These are phyloP conservation scores for Brettanomyces nanus DNA, from an alignment of 805 yeast genomes.

Conservation along the genomic window DNA sequence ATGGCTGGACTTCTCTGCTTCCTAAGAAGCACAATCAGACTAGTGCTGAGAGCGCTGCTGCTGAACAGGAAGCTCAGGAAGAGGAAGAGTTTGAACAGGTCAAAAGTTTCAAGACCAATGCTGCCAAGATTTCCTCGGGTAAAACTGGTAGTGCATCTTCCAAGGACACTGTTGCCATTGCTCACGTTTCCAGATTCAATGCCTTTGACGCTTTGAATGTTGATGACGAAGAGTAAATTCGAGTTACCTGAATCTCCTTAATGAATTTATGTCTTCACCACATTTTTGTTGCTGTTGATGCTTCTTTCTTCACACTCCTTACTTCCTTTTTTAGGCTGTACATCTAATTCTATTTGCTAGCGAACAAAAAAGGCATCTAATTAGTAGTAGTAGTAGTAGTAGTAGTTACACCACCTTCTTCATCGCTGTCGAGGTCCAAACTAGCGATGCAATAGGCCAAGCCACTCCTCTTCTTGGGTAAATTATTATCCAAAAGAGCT, in stretches of 20 bases:
- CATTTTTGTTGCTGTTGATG: too few relatives aligned
- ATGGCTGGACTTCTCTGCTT: constrained; percentile 72
- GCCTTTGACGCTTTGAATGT: constrained; percentile 73
- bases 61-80: constrained; percentile 38
- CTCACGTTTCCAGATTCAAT: constrained; percentile 59
- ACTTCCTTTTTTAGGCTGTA: neutral
- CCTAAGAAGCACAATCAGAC: constrained; percentile 22
- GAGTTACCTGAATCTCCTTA: too few relatives aligned
- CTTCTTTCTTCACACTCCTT: too few relatives aligned
- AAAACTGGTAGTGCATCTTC: constrained; percentile 56
- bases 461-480: constrained; percentile 7
- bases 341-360: neutral
- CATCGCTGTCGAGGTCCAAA: constrained; percentile 6
- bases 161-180: constrained; percentile 62
- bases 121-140: constrained; percentile 65
- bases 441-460: constrained; percentile 11
- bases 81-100: constrained; percentile 33
- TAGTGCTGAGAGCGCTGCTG: constrained; percentile 38
- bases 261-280: too few relatives aligned
- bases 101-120: constrained; percentile 53
- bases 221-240: constrained; percentile 42
- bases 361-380: neutral
- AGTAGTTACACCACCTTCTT: constrained; percentile 1
- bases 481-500: neutral
- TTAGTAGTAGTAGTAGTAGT: neutral